Evolutionary conservation across 2,329 filamentous ascomycete species (phyloP), one percentile per base, ranked within the genome.

Genomic region (Metarhizium anisopliae): DNA sequence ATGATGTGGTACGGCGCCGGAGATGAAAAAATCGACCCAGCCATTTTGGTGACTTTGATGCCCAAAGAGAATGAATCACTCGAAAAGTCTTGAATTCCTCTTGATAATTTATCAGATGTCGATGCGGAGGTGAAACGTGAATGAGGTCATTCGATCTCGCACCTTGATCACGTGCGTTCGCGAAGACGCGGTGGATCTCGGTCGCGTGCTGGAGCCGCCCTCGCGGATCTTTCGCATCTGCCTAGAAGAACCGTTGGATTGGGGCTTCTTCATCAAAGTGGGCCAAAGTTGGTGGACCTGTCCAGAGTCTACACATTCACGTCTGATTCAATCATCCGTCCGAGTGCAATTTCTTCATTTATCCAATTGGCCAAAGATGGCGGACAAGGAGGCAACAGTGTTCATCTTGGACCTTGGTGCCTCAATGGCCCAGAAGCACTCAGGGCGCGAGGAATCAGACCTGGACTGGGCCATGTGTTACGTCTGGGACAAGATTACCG

Each of bases 391-490:
- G 75, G 90, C 91, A 8, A 94, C 87, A 0, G 83, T 97, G 47
- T 99, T 94, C 70, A 87, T 99, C 63, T 74, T 99, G 58, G 94
- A 99, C 72, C 77, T 96, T 29, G 92, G 91, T 56, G 77, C 75
- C 65, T 89, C 92, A n/a, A 96, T 95, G 89, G 86, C 79, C 56
- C 77, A 87, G 67, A 80, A 77, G 63, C 82, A 84, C 63, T 79
- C 83, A 72, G 90, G 87, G 30, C 84, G 94, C 61, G 68, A 76
- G 20, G 82, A 93, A 68, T 87, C 87, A 3, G 88, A 97, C 68
- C 81, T 99, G 18, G 90, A 96, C 58, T 99, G 87, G 84, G 83
- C 84, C 51, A 85, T 97, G 83, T 83, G 84, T 59, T 99, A 96
- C 72, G 82, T 97, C 52, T 99, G 93, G 92, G 93, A 97, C 77